phyloP scores from a whole-genome alignment of 148 eudicot genomes.

The Talinum fruticosum region DNA sequence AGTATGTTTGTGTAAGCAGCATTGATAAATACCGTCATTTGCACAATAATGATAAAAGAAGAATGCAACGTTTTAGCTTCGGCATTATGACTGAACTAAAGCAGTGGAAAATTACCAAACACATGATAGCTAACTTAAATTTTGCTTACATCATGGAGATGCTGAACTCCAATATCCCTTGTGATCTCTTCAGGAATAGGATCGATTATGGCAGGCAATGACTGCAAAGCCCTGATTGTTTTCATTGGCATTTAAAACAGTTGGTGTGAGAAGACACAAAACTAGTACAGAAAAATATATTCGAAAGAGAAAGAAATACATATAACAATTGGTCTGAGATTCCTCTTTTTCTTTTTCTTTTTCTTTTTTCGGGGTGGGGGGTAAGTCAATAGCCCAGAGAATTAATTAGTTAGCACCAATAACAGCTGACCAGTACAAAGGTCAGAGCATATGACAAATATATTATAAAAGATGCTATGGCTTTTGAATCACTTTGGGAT shows the following conservation, averaged over 20 bases:
- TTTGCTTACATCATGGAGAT: conserved; percentile 75
- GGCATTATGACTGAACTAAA: conserved; percentile 11
- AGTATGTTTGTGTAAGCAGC: too few species aligned
- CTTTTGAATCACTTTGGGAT: neutral
- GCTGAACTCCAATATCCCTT: conserved; percentile 57
- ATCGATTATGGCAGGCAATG: conserved; percentile 59
- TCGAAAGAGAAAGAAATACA: neutral
- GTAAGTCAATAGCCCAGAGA: neutral
- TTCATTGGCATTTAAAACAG: neutral
- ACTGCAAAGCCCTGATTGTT: conserved; percentile 56
- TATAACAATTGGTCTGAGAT: neutral
- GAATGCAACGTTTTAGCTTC: neutral
- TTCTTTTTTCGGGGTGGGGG: neutral
- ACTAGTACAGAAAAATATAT: neutral
- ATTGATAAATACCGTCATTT: neutral
- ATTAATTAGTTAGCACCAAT: neutral
- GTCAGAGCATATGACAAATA: neutral
- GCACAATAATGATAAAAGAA: neutral
- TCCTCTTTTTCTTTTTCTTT: neutral
- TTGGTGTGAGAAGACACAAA: neutral
- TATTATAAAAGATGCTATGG: neutral
- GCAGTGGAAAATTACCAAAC: conserved; percentile 6
- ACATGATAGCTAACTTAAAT: neutral
- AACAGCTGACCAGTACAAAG: neutral
- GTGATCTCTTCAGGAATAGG: conserved; percentile 75